Base-by-base conservation (phyloP, 352 stramenopile genomes). In the Phytophthora cactorum region DNA sequence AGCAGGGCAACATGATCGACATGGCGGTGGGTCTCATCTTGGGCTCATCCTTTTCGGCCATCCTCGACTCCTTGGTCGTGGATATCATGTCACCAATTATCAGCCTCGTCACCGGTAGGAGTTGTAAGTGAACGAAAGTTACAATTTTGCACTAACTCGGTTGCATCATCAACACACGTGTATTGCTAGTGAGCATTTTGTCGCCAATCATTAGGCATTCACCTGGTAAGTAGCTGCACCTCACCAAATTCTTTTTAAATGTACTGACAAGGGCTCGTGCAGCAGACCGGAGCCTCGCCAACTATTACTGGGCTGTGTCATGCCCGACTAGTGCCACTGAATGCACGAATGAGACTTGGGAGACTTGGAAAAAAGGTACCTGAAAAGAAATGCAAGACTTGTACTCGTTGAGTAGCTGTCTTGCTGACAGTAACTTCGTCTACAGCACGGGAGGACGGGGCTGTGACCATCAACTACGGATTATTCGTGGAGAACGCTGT, bases 1-100 rank as follows among this genome's bases (percentile, higher is more conserved):
- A 84, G 71, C 80, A 89, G 62, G 80, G 78, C 47, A 86, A 84
- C 76, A 86, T 89, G 71, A 70, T 87, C 63, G 73, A 87, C 67
- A 54, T 89, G 44, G 80, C 78, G 36, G 69, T 89, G 34, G 80
- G 80, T 36, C 64, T 89, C 44, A 87, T 89, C 59, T 68, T 89
- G 31, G 80, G 78, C 70, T 74, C 81, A 52, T 72, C 66, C 61
- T 89, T 89, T 69, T 79, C 75, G 7, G 74, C 74, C 39, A 87
- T 89, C 51, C 70, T 89, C 59, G 79, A 85, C 63, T 89, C 80
- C 34, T 45, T 45, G 60, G 82, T 89, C 38, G 80, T 87, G 6
- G 80, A 89, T 56, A 84, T 89, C 45, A 59, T 89, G 36, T 75
- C 78, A 22, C 80, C 80, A 22, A 72, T 87, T 45, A 75, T 85